Base-by-base conservation (phyloP, 805 yeast genomes). In the Ogataea polymorpha region DNA sequence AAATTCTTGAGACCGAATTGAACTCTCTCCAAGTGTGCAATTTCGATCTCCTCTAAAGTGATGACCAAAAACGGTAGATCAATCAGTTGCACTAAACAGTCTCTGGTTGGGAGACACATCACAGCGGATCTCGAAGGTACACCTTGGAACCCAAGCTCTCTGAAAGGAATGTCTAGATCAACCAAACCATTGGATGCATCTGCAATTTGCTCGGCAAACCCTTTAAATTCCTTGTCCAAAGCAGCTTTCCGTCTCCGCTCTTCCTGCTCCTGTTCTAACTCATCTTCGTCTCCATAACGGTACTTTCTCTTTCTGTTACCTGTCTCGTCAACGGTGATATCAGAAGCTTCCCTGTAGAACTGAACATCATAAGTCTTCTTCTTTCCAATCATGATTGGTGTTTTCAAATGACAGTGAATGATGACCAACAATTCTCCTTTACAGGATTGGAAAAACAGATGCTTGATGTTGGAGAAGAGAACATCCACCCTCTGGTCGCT, bases 241-340 rank as follows among this genome's bases (percentile, higher is more conserved):
- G 87, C 77, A 17, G 86, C 85, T 56, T 95, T 86, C 66, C 96
- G 78, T 65, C 91, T 77, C 69, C 97, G 82, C 68, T 93, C 99
- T 64, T 93, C 98, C 67, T 91, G 97, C 68, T 93, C 99, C 66
- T 91, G 97, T 66, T 93, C 98, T 50, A 93, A 72, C 67, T 93
- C 99, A 64, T 93, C 99, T 64, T 93, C 99, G 62, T 93, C 99
- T 34, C 99, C 99, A 61, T 93, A 93, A 51, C 82, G 72, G 63
- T 82, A 83, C 50, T 76, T 77, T 64, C 97, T 80, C 68, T 87
- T 83, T 48, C 96, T 82, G 46, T 88, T 90, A 50, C 97, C 96
- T 14, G 99, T 93, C 66, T 93, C 99, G 65, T 93, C 99, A 55
- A 89, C 89, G 3, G 95, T 81, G 74, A 89, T 85, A 60, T 93